Evolutionary conservation across 1,284 basidiomycete species (phyloP).

Genomic region (Moniliophthora roreri): DNA sequence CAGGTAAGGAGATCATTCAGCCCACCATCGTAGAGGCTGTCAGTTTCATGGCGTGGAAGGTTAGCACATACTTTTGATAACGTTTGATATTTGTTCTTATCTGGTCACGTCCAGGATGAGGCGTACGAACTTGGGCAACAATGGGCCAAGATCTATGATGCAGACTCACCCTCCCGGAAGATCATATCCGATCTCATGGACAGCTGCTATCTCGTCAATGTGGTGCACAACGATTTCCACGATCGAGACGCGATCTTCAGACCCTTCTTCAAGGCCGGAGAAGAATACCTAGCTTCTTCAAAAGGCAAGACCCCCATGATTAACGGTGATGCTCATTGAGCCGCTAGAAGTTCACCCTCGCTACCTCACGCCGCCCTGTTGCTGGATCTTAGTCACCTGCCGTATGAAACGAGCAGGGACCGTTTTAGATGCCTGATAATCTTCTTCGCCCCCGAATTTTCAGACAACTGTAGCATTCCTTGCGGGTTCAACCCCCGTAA

Average conservation of each 20-base stretch:
- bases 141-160: constrained; percentile 91
- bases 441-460: too few relatives aligned
- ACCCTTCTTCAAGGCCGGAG: constrained; percentile 79
- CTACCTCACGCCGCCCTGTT: constrained; percentile 22
- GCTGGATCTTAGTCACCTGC: constrained; percentile 20
- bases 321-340: constrained; percentile 29
- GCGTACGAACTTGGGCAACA: constrained; percentile 94
- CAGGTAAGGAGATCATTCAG: constrained; percentile 96
- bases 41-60: constrained; percentile 98
- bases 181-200: constrained; percentile 83
- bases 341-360: constrained; percentile 12
- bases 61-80: constrained; percentile 27
- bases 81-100: constrained; percentile 3
- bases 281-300: constrained; percentile 50
- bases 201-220: constrained; percentile 88
- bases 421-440: too few relatives aligned
- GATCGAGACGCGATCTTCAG: constrained; percentile 82
- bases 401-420: too few relatives aligned
- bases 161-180: constrained; percentile 71
- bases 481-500: constrained; percentile 77
- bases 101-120: constrained; percentile 70
- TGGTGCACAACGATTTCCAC: constrained; percentile 97
- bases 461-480: constrained; percentile 20
- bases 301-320: constrained; percentile 23
- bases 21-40: constrained; percentile 98